phyloP scores from a whole-genome alignment of 1,284 basidiomycete genomes.

The Leccinum subrobustum region DNA sequence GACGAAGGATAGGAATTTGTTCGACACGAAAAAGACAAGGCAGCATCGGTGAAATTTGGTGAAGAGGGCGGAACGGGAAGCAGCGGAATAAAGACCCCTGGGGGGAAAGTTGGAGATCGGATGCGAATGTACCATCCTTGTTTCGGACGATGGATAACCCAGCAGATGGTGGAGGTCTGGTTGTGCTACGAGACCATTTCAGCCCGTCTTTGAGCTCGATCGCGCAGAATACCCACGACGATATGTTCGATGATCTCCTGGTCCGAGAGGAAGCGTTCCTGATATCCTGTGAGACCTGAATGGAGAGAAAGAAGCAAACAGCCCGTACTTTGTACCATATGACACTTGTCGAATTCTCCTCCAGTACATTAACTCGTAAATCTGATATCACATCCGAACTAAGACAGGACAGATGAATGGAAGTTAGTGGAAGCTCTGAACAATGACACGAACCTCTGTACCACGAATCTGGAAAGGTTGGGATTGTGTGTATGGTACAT shows the following conservation, averaged over 20 bases:
- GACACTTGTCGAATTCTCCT: constrained; percentile 56
- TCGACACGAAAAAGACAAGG: constrained; percentile 61
- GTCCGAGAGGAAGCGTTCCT: constrained; percentile 73
- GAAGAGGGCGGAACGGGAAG: constrained; percentile 54
- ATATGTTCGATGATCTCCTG: constrained; percentile 73
- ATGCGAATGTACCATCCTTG: constrained; percentile 80
- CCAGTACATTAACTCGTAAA: constrained; percentile 61
- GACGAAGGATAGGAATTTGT: constrained; percentile 42
- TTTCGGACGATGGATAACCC: constrained; percentile 73
- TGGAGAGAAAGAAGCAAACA: background rate
- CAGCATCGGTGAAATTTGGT: constrained; percentile 57
- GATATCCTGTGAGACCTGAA: constrained; percentile 18
- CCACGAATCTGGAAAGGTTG: constrained; percentile 32
- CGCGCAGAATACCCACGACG: constrained; percentile 46
- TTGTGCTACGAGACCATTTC: constrained; percentile 49
- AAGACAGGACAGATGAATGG: background rate
- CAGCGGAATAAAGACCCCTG: constrained; percentile 62
- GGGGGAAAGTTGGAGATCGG: constrained; percentile 62
- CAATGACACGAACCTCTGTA: constrained; percentile 31
- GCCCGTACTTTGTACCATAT: constrained; percentile 70
- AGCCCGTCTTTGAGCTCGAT: background rate
- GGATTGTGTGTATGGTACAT: constrained; percentile 29
- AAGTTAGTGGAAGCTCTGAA: background rate
- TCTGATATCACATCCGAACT: constrained; percentile 77
- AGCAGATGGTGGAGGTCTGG: constrained; percentile 58